Evolutionary conservation across 805 yeast genomes (phyloP).

Genomic region (Wickerhamiella domercqiae): DNA sequence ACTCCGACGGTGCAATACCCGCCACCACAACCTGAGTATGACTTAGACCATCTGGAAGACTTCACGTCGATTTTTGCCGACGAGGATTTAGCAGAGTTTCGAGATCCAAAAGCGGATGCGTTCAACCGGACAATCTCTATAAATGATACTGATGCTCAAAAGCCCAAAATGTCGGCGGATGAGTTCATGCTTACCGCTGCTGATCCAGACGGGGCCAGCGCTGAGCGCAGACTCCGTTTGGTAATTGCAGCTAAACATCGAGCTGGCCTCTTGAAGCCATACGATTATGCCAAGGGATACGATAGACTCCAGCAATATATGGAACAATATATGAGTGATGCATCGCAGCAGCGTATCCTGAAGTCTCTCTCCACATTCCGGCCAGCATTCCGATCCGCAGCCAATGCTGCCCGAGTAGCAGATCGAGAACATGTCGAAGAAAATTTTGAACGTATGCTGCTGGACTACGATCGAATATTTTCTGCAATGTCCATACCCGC

Average conservation of each 20-base stretch:
- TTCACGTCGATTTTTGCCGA: constrained; percentile 1
- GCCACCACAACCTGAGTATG: neutral
- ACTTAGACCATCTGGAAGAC: constrained; percentile 1
- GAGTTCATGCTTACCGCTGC: constrained; percentile 93
- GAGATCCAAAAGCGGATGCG: neutral
- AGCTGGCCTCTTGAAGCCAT: constrained; percentile 85
- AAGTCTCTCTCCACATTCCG: constrained; percentile 74
- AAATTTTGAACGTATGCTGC: constrained; percentile 79
- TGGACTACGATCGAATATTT: constrained; percentile 88
- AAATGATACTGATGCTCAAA: neutral
- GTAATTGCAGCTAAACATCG: constrained; percentile 88
- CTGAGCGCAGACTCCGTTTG: constrained; percentile 83
- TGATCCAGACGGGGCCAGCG: constrained; percentile 87
- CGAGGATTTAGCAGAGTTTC: neutral
- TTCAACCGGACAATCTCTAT: neutral
- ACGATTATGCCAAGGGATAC: constrained; percentile 86
- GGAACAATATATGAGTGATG: constrained; percentile 80
- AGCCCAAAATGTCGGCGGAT: constrained; percentile 29
- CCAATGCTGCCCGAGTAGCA: constrained; percentile 75
- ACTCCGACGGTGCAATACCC: constrained; percentile 2
- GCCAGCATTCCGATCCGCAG: constrained; percentile 88
- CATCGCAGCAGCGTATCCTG: constrained; percentile 69
- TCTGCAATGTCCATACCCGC: constrained; percentile 98
- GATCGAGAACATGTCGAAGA: constrained; percentile 88
- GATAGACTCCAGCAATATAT: constrained; percentile 77